Evolutionary conservation across 768 basidiomycete species (phyloP).

Genomic region (Lentinula sp.): DNA sequence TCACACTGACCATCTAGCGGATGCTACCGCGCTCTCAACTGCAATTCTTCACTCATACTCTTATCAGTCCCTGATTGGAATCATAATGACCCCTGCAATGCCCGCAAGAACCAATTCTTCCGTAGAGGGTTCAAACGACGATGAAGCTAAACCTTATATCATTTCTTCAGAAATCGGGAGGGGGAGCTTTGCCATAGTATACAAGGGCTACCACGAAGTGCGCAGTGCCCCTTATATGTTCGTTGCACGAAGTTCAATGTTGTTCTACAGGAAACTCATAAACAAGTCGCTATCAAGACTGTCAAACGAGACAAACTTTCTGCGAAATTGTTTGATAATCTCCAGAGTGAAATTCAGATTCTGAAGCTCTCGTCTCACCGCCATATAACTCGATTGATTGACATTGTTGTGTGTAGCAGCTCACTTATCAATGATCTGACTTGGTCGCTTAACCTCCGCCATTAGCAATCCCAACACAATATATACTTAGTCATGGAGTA

Average conservation of each 20-base stretch:
- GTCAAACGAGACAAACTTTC: slow-evolving; percentile 85
- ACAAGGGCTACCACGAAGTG: slow-evolving; percentile 89
- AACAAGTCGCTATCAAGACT: slow-evolving; percentile 89
- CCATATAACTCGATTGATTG: slow-evolving; percentile 88
- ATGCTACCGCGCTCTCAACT: background rate
- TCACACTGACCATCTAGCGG: background rate
- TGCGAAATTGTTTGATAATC: slow-evolving; percentile 90
- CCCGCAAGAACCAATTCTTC: slow-evolving; percentile 10
- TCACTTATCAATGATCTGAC: background rate
- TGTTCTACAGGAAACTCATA: slow-evolving; percentile 57
- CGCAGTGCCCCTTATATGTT: slow-evolving; percentile 18
- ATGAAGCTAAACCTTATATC: slow-evolving; percentile 72
- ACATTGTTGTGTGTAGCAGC: slow-evolving; percentile 68
- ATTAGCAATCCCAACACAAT: slow-evolving; percentile 64
- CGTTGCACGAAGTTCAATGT: background rate
- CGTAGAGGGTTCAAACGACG: slow-evolving; percentile 39
- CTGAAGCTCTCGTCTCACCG: slow-evolving; percentile 89
- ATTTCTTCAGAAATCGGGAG: slow-evolving; percentile 75
- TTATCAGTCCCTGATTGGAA: background rate
- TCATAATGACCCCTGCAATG: background rate
- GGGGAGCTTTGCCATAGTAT: slow-evolving; percentile 95
- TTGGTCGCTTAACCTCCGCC: background rate
- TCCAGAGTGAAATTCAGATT: slow-evolving; percentile 97
- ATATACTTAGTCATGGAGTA: slow-evolving; percentile 98
- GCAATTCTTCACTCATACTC: background rate